Evolutionary conservation across 305 asterid species (phyloP).

Genomic region (Fraxinus dipetala): DNA sequence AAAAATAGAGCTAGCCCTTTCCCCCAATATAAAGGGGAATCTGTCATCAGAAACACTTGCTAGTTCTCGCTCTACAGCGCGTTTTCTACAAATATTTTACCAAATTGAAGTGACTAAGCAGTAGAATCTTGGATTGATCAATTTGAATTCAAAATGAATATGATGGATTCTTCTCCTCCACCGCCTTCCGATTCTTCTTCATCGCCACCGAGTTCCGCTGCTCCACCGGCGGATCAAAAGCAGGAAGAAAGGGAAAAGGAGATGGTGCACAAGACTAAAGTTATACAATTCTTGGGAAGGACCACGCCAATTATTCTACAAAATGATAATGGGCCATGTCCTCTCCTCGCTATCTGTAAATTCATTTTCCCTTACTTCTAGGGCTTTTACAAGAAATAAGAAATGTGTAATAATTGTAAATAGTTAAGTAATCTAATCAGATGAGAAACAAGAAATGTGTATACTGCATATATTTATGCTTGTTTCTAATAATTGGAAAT

Average conservation of each 20-base stretch:
- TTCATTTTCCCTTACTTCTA: constrained; percentile 21
- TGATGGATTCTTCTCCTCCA: constrained; percentile 33
- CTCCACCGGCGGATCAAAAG: constrained; percentile 25
- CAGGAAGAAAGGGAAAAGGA: constrained; percentile 37
- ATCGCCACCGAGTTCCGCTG: constrained; percentile 21
- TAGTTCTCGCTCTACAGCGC: not conserved
- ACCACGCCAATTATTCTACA: constrained; percentile 82
- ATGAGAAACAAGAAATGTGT: not conserved
- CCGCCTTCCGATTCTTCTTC: constrained; percentile 26
- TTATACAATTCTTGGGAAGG: constrained; percentile 76
- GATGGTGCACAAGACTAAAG: constrained; percentile 57
- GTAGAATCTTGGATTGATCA: not conserved
- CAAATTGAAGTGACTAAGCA: not conserved
- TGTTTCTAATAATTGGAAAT: not conserved
- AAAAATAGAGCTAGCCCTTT: not conserved
- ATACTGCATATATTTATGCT: not conserved
- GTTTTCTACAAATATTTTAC: not conserved
- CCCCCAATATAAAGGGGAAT: not conserved
- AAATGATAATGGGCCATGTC: constrained; percentile 96
- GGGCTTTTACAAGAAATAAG: constrained; percentile 30
- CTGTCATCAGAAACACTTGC: not conserved
- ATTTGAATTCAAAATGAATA: constrained; percentile 1
- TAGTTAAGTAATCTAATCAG: not conserved
- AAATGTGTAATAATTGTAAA: not conserved
- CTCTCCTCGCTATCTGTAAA: constrained; percentile 88